These are phyloP conservation scores for Nakazawaea laoshanensis DNA, from an alignment of 805 yeast species.

Conservation along the genomic window DNA sequence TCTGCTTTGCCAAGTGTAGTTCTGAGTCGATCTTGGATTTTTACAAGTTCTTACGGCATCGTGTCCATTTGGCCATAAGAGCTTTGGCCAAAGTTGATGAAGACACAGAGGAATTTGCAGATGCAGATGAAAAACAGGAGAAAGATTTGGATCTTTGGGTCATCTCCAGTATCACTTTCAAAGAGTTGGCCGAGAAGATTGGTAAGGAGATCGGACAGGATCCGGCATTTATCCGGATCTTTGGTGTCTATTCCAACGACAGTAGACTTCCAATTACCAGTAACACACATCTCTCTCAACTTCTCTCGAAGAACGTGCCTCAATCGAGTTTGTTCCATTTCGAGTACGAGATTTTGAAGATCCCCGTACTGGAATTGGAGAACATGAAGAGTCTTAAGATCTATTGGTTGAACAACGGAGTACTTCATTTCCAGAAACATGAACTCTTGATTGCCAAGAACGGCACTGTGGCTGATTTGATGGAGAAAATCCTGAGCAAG, in stretches of 20 bases:
- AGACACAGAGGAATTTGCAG: constrained; percentile 36
- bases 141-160: constrained; percentile 52
- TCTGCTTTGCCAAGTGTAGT: constrained; percentile 23
- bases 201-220: constrained; percentile 46
- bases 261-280: constrained; percentile 39
- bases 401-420: constrained; percentile 65
- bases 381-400: constrained; percentile 58
- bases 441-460: constrained; percentile 64
- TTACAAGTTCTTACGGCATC: constrained; percentile 47
- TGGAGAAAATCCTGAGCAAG: constrained; percentile 48
- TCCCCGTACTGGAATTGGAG: constrained; percentile 72
- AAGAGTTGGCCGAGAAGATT: constrained; percentile 52
- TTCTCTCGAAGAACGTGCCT: constrained; percentile 33
- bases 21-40: constrained; percentile 28
- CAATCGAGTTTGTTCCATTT: constrained; percentile 36
- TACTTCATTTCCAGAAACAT: constrained; percentile 58
- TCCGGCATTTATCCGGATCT: constrained; percentile 57
- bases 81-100: constrained; percentile 32
- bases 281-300: constrained; percentile 23
- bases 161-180: constrained; percentile 49
- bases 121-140: constrained; percentile 11
- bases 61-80: constrained; percentile 50
- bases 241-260: constrained; percentile 50
- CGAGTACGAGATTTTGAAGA: constrained; percentile 70
- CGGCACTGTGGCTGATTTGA: constrained; percentile 45